Evolutionary conservation across 768 basidiomycete genomes (phyloP).

Genomic region (Termitomyces sp.): DNA sequence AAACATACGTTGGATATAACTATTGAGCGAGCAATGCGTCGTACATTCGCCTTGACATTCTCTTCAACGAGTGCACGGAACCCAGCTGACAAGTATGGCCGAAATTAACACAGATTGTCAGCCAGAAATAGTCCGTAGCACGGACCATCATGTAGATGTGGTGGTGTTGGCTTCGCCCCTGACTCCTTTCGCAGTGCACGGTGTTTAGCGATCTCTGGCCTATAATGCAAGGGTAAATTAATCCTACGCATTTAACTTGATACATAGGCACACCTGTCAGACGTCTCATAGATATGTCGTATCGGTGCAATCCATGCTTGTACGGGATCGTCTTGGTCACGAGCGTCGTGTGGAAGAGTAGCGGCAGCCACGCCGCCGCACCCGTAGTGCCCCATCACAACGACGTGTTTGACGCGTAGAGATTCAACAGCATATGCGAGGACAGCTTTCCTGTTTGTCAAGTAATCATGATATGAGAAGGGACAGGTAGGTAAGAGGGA

Average conservation of each 20-base stretch:
- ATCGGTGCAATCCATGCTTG: slow-evolving; percentile 37
- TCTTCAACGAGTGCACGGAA: slow-evolving; percentile 40
- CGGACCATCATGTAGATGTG: slow-evolving; percentile 22
- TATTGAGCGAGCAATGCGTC: slow-evolving; percentile 12
- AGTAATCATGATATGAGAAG: neutral
- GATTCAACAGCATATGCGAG: slow-evolving; percentile 32
- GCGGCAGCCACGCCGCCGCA: slow-evolving; percentile 36
- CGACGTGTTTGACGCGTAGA: slow-evolving; percentile 31
- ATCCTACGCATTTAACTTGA: neutral
- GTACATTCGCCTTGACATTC: slow-evolving; percentile 27
- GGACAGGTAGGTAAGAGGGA: neutral
- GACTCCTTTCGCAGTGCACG: slow-evolving; percentile 16
- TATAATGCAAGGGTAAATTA: slow-evolving; percentile 1
- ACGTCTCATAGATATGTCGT: slow-evolving; percentile 27
- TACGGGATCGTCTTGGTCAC: slow-evolving; percentile 21
- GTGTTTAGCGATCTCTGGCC: slow-evolving; percentile 29
- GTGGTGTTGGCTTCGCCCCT: slow-evolving; percentile 20
- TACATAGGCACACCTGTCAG: slow-evolving; percentile 21
- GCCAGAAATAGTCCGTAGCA: neutral
- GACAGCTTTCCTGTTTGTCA: slow-evolving; percentile 21
- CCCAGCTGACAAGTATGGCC: slow-evolving; percentile 19
- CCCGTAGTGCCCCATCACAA: slow-evolving; percentile 40
- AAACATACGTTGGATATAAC: slow-evolving; percentile 16
- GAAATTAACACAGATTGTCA: neutral
- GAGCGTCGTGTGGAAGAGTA: slow-evolving; percentile 1